These are phyloP conservation scores for Barnettozyma vustinii DNA, from an alignment of 805 yeast species.

Conservation along the genomic window DNA sequence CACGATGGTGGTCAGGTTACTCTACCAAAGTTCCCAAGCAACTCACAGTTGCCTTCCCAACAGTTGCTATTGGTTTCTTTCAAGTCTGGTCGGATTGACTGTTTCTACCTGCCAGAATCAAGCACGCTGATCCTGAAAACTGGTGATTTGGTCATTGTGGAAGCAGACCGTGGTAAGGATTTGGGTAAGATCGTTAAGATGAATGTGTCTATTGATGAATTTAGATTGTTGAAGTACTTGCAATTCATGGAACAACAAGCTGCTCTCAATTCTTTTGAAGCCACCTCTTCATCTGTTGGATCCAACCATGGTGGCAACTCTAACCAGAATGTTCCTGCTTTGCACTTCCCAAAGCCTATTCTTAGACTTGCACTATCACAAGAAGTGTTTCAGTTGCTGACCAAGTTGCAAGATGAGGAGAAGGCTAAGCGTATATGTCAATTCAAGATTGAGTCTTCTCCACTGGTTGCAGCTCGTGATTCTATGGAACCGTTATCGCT, in stretches of 20 bases:
- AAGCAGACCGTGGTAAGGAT: conserved; percentile 82
- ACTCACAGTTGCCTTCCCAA: conserved; percentile 21
- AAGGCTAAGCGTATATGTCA: conserved; percentile 41
- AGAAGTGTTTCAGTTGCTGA: conserved; percentile 57
- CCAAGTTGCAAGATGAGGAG: conserved; percentile 66
- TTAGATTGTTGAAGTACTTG: conserved; percentile 65
- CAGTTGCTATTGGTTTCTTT: conserved; percentile 62
- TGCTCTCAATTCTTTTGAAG: conserved; percentile 31
- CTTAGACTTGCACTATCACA: conserved; percentile 70
- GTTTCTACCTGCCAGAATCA: conserved; percentile 51
- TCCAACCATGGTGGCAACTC: background rate
- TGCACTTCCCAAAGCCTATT: conserved; percentile 64
- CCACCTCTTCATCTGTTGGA: conserved; percentile 6
- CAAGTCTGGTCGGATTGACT: conserved; percentile 76
- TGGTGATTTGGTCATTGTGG: conserved; percentile 69
- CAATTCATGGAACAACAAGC: conserved; percentile 69
- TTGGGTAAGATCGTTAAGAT: conserved; percentile 72
- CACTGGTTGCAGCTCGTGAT: conserved; percentile 7
- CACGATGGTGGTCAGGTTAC: conserved; percentile 8
- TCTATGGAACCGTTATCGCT: conserved; percentile 1
- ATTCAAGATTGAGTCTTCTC: conserved; percentile 20
- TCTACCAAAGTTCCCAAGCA: conserved; percentile 19
- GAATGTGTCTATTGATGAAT: conserved; percentile 55
- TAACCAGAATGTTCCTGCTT: conserved; percentile 15
- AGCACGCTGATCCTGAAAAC: conserved; percentile 36